These are phyloP conservation scores for Mortierella sp. DNA, from an alignment of 371 early-diverging fungal species.

Conservation along the genomic window DNA sequence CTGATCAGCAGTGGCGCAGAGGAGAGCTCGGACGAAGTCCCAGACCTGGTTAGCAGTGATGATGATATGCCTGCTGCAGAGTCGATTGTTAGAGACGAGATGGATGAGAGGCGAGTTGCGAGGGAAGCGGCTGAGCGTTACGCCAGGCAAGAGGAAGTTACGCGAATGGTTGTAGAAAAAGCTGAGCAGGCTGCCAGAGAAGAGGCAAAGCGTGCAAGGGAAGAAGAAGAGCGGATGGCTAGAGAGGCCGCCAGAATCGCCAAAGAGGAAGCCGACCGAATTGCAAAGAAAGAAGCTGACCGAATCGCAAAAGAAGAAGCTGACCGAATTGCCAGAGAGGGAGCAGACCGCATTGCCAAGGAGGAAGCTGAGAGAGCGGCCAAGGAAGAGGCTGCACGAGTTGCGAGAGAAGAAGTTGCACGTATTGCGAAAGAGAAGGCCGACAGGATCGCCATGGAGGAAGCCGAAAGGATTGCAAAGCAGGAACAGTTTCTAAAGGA, in stretches of 20 bases:
- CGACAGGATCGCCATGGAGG: background rate
- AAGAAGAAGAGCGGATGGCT: background rate
- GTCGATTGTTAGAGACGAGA: background rate
- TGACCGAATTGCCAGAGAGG: background rate
- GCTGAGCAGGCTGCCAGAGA: slow-evolving; percentile 14
- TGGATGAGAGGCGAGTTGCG: background rate
- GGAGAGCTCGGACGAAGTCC: no score
- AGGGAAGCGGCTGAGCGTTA: background rate
- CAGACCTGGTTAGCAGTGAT: background rate
- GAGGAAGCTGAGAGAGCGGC: slow-evolving; percentile 12
- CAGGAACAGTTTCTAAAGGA: background rate
- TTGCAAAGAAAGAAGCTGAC: background rate
- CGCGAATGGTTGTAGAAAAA: background rate
- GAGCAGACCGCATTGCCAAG: background rate
- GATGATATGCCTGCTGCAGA: background rate
- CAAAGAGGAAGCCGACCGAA: no score
- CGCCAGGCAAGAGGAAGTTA: background rate
- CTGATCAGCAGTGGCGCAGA: no score
- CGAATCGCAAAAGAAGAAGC: background rate
- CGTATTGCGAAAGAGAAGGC: slow-evolving; percentile 1
- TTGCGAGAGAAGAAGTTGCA: slow-evolving; percentile 1
- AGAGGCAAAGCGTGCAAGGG: background rate
- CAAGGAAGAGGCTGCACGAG: background rate
- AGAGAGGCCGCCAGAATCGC: no score
- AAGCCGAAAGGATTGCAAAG: slow-evolving; percentile 7